Conservation (phyloP, 2,329 filamentous ascomycete genomes). For the Malbranchea zuffiana region DNA sequence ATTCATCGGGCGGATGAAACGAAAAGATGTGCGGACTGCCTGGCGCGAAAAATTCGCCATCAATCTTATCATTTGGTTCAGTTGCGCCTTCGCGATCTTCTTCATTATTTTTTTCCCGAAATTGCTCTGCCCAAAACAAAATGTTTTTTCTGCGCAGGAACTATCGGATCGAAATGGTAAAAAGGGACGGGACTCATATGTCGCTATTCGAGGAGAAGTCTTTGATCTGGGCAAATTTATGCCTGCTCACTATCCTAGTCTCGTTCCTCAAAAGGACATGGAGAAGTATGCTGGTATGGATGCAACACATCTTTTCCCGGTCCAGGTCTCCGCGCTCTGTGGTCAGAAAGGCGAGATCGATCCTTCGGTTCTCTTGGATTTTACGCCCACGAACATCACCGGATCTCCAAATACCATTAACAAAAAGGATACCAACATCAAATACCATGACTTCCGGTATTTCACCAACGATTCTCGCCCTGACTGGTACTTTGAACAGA, state of each 20-base stretch:
- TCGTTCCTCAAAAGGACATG: slow-evolving; percentile 50
- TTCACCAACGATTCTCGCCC: slow-evolving; percentile 70
- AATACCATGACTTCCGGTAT: slow-evolving; percentile 87
- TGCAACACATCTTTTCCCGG: slow-evolving; percentile 77
- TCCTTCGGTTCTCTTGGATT: slow-evolving; percentile 71
- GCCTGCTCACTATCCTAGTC: slow-evolving; percentile 65
- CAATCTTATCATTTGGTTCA: slow-evolving; percentile 93
- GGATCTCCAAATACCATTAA: slow-evolving; percentile 56
- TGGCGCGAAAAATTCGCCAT: slow-evolving; percentile 98
- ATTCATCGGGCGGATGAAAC: slow-evolving; percentile 68
- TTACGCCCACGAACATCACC: slow-evolving; percentile 63
- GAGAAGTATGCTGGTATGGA: slow-evolving; percentile 78
- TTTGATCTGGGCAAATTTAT: slow-evolving; percentile 69
- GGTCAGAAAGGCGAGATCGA: slow-evolving; percentile 53
- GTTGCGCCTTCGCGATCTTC: slow-evolving; percentile 67
- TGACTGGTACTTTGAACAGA: slow-evolving; percentile 88
- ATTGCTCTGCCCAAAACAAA: slow-evolving; percentile 81
- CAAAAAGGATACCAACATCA: slow-evolving; percentile 57
- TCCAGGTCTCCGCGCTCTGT: slow-evolving; percentile 89
- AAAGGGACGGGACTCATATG: slow-evolving; percentile 51
- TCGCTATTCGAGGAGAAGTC: slow-evolving; percentile 79
- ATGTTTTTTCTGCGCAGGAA: slow-evolving; percentile 74
- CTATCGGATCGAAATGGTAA: slow-evolving; percentile 65
- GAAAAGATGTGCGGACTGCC: slow-evolving; percentile 82
- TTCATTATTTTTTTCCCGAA: slow-evolving; percentile 81